Base-by-base conservation (phyloP, 345 rosid species). In the Pistacia integerrima region DNA sequence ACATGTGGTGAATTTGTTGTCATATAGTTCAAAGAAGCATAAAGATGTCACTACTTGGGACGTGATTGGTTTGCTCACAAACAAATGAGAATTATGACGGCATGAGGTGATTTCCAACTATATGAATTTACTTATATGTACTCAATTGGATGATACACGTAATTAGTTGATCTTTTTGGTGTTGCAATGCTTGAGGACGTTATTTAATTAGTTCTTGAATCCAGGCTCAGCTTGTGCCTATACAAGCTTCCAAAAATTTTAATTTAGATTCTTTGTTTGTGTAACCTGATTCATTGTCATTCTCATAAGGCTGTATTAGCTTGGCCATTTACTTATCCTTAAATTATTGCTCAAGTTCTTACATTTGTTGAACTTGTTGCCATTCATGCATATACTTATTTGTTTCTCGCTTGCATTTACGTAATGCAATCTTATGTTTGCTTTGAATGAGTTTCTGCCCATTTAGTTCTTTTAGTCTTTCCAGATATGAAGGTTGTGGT, bases 131-230 rank as follows among this genome's bases (percentile, higher is more conserved):
- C 2, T 28, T 60, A 28, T 2, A 28, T 28, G 30, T 28, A 28
- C 30, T 28, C 2, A 28, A 28, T 28, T 28, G 2, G 30, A 28
- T 28, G 30, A 28, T 28, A 28, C 1, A 2, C 30, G 1, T 28
- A 28, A 28, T 28, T 28, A n/a, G 30, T 28, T 28, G 1, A 28
- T 28, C 78, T 22, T 4, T 67, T 14, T 18, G 67, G 30, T 28
- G 30, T 61, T 70, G n/a, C 67, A 64, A 79, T 69, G 22, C 66
- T 67, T 74, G 83, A 96, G 98, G 99, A 73, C 99, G 97, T 13
- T 98, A 96, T 82, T 84, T 85, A 70, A 90, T 96, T 80, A 92
- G 98, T 80, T 92, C 86, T 84, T 87, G 97, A 71, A 94, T 95
- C 2, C 89, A 85, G 54, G 93, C 99, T 79, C 86, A 86, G 28